These are phyloP conservation scores for Fomitopsis betulina DNA, from an alignment of 1,284 basidiomycete species.

Conservation along the genomic window DNA sequence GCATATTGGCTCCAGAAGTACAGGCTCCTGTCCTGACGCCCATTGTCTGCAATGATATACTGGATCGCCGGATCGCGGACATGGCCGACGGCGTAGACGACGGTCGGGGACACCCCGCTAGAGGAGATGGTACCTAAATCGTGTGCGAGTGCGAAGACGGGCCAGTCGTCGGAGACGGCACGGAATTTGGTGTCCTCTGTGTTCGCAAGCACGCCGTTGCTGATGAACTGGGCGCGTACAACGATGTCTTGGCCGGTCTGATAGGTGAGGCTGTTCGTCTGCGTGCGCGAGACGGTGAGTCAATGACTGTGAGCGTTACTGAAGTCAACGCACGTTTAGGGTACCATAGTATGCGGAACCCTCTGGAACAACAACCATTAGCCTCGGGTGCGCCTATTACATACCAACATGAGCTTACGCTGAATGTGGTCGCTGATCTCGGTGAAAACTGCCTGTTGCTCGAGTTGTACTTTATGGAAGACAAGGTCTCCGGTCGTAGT, in stretches of 20 bases:
- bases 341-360: conserved; percentile 61
- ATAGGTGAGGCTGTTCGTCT: conserved; percentile 49
- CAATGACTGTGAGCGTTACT: neutral
- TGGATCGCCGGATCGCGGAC: conserved; percentile 28
- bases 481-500: conserved; percentile 41
- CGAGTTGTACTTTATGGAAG: conserved; percentile 56
- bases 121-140: conserved; percentile 27
- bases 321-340: conserved; percentile 32
- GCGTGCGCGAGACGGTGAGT: neutral
- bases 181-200: conserved; percentile 28
- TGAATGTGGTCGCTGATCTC: conserved; percentile 59
- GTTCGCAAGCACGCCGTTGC: conserved; percentile 28
- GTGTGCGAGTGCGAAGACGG: conserved; percentile 29
- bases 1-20: conserved; percentile 19
- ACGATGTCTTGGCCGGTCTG: conserved; percentile 39
- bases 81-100: conserved; percentile 31
- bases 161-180: conserved; percentile 23
- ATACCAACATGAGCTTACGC: conserved; percentile 33
- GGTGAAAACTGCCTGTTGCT: conserved; percentile 39
- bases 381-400: neutral
- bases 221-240: conserved; percentile 27
- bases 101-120: conserved; percentile 17
- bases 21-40: conserved; percentile 13
- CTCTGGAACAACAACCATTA: conserved; percentile 35
- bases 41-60: conserved; percentile 16